Conservation (phyloP, 2,329 filamentous ascomycete species). For the Corinectria fuckeliana region DNA sequence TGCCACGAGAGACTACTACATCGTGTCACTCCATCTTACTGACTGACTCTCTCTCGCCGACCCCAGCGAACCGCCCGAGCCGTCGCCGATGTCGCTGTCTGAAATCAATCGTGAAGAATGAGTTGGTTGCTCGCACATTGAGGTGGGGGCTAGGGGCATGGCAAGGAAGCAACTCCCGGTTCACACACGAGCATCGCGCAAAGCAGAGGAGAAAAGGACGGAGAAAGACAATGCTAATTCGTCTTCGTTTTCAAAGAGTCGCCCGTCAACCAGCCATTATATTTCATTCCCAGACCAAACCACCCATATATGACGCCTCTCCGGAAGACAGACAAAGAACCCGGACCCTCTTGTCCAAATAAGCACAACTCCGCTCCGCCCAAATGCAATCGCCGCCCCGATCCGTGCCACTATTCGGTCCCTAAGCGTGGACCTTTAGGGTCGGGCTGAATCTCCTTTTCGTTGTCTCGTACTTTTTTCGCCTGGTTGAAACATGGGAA, state of each 20-base stretch:
- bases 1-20: not conserved
- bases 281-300: conserved; percentile 33
- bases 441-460: conserved; percentile 18
- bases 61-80: not conserved
- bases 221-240: conserved; percentile 10
- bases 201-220: not conserved
- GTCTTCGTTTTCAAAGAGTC: conserved; percentile 8
- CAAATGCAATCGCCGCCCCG: conserved; percentile 38
- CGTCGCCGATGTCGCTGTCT: not conserved
- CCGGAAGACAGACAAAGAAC: conserved; percentile 23
- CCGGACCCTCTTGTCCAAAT: conserved; percentile 19
- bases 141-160: not conserved
- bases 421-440: conserved; percentile 17
- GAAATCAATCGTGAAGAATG: not conserved
- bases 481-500: conserved; percentile 2
- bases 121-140: not conserved
- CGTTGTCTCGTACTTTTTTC: conserved; percentile 22
- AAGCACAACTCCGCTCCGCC: conserved; percentile 37
- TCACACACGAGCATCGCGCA: not conserved
- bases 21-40: not conserved
- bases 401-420: conserved; percentile 27
- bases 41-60: not conserved
- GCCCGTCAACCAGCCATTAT: conserved; percentile 11
- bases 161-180: not conserved
- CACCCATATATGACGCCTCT: conserved; percentile 34